Percentiles rank a stretch among this genome's conserved stretches.
These are phyloP conservation scores for Bidens hawaiensis DNA, from an alignment of 140 eudicot species.

Conservation along the genomic window DNA sequence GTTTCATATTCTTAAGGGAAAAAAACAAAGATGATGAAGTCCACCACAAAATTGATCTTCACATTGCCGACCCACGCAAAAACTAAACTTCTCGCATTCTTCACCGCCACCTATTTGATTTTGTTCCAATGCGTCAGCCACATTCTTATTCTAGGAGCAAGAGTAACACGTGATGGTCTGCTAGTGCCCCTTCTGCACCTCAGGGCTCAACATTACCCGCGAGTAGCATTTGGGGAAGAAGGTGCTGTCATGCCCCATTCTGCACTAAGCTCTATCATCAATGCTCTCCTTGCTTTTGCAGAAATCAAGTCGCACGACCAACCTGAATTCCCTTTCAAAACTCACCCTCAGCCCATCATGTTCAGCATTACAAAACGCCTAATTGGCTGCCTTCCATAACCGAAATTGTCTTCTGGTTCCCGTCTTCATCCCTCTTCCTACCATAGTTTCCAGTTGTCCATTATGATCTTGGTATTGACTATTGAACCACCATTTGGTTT, in stretches of 20 bases:
- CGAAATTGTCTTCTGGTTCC: neutral
- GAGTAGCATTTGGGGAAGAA: neutral
- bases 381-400: neutral
- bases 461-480: too few relatives aligned
- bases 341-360: neutral
- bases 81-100: neutral
- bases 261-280: neutral
- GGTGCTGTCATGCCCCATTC: neutral
- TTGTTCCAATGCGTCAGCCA: neutral
- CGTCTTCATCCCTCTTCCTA: too few relatives aligned
- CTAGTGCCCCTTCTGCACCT: neutral
- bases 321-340: neutral
- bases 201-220: neutral
- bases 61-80: neutral
- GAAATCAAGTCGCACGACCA: neutral
- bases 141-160: neutral
- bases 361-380: neutral
- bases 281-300: slow-evolving; percentile 2
- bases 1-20: neutral
- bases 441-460: too few relatives aligned
- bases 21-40: neutral
- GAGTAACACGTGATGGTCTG: neutral
- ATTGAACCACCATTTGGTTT: too few relatives aligned
- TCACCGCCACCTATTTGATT: neutral
- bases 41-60: neutral